Evolutionary conservation across 495 filamentous ascomycete genomes (phyloP), one percentile per base, ranked within the genome.

Genomic region (Aspergillus homomorphus): DNA sequence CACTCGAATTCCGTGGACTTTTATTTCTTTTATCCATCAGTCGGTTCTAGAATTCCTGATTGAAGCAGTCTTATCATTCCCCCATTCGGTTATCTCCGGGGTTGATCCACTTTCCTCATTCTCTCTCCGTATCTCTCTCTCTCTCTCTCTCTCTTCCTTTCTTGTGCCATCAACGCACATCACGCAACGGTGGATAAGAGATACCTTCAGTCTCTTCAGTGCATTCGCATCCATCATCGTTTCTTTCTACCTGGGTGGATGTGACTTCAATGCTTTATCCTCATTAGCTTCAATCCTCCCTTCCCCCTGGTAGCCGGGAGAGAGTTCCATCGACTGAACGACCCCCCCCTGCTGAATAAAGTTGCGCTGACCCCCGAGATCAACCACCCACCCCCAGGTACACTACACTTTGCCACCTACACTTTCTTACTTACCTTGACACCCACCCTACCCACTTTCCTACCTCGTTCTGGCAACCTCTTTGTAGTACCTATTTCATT

Each of bases 321-420:
- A n/a, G n/a, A n/a, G n/a, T n/a, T n/a, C n/a, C n/a, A n/a, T n/a
- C n/a, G n/a, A n/a, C n/a, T n/a, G n/a, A n/a, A n/a, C n/a, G n/a
- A 58, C 55, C 33, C 53, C 54, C 64, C 60, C 64, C 61, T 66
- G 61, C 64, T 66, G 61, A 63, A 57, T 60, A 56, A 51, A 55
- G 50, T 30, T 49, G 44, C 54, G 20, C 51, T 60, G 38, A 59
- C 53, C 48, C 45, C 46, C 56, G 38, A 54, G 53, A 44, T 60
- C 49, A 22, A 52, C 26, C 44, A 50, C 54, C 54, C n/a, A n/a
- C 64, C 57, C 51, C 57, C 64, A 66, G 64, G 64, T 61, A 66
- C 61, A 58, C 60, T 61, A 66, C 60, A 62, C 50, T 41, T 63
- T 53, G 60, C 60, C 64, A 66, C 64, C 48, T 28, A 58, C 44